phyloP scores from a whole-genome alignment of 2,329 filamentous ascomycete genomes.

The Neospermospora avenae region DNA sequence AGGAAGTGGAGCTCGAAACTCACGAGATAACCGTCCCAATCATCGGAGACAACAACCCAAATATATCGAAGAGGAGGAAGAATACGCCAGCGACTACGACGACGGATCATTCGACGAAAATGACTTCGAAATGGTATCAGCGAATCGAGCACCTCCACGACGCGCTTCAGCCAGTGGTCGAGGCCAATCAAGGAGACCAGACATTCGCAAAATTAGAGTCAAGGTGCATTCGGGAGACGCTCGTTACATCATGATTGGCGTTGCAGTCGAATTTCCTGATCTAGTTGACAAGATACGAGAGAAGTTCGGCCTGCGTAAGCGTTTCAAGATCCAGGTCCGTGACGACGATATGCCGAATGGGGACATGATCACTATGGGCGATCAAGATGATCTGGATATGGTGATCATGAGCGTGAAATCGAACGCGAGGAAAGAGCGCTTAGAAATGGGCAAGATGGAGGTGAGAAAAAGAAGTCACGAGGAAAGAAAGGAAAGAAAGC shows the following conservation, averaged over 20 bases:
- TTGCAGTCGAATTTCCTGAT: conserved; percentile 69
- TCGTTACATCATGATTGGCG: conserved; percentile 83
- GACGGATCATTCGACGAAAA: conserved; percentile 68
- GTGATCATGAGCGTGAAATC: conserved; percentile 68
- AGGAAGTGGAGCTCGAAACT: conserved; percentile 37
- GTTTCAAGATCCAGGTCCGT: conserved; percentile 84
- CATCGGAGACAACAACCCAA: conserved; percentile 48
- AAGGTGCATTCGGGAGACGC: conserved; percentile 93
- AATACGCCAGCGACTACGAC: conserved; percentile 70
- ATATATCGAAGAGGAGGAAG: conserved; percentile 79
- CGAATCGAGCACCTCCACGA: conserved; percentile 42
- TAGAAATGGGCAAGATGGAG: conserved; percentile 92
- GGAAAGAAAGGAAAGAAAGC: neutral
- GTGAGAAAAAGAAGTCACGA: conserved; percentile 52
- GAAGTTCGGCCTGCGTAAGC: conserved; percentile 76
- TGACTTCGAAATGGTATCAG: conserved; percentile 76
- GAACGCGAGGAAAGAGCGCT: conserved; percentile 66
- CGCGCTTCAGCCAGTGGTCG: conserved; percentile 42
- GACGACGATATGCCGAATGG: conserved; percentile 74
- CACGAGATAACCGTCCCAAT: conserved; percentile 27
- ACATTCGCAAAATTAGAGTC: conserved; percentile 76
- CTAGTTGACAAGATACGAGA: conserved; percentile 76
- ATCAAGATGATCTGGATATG: conserved; percentile 95
- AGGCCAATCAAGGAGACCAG: conserved; percentile 57
- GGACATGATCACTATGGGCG: conserved; percentile 95